These are phyloP conservation scores for Apophysomyces ossiformis DNA, from an alignment of 371 early-diverging fungal genomes.

Conservation along the genomic window DNA sequence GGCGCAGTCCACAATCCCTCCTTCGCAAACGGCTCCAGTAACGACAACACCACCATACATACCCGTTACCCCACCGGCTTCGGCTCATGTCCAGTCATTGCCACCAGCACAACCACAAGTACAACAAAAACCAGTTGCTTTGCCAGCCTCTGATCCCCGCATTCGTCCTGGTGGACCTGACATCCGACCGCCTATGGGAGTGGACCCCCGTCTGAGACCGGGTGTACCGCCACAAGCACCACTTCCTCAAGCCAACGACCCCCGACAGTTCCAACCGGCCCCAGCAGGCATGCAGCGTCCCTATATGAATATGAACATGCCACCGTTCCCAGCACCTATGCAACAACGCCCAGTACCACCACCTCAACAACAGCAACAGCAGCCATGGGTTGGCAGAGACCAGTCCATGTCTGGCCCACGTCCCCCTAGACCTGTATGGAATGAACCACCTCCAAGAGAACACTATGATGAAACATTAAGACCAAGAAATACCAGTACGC, in stretches of 20 bases:
- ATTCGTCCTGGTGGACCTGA: background rate
- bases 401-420: background rate
- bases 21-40: background rate
- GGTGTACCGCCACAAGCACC: background rate
- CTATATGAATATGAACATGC: background rate
- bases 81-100: conserved; percentile 6
- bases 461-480: background rate
- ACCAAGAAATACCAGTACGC: background rate
- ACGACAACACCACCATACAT: conserved; percentile 14
- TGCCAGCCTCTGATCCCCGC: background rate
- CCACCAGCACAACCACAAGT: background rate
- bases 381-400: background rate
- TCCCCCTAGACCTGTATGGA: background rate
- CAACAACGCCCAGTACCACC: background rate
- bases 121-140: background rate
- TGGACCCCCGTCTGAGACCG: background rate
- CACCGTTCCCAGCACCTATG: background rate
- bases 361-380: conserved; percentile 7
- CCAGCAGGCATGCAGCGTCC: background rate
- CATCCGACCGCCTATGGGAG: background rate
- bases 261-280: background rate
- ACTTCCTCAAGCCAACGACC: background rate
- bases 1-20: background rate
- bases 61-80: conserved; percentile 14
- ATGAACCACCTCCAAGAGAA: background rate